A percentile compares a stretch with the other conserved stretches of the same genome.
Conservation (phyloP, 2,329 filamentous ascomycete genomes). For the Aspergillus viridinutans region DNA sequence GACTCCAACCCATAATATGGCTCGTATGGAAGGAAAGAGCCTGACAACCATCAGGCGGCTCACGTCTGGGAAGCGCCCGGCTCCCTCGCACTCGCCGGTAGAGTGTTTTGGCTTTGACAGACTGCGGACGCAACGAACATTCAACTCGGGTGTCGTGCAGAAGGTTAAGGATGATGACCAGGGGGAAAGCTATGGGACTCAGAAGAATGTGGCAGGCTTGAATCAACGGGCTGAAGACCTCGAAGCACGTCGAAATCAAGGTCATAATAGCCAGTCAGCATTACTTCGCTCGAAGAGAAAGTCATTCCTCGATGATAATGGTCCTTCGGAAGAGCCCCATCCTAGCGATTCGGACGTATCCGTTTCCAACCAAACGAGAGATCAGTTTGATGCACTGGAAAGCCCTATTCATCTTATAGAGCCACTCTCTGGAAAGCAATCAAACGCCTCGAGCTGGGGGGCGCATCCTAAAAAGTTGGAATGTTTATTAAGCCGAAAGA, state of each 20-base stretch:
- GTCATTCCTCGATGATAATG: background rate
- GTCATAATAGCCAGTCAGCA: background rate
- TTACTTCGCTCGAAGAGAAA: background rate
- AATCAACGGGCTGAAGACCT: background rate
- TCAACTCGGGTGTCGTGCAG: conserved; percentile 23
- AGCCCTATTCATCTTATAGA: background rate
- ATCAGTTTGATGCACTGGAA: background rate
- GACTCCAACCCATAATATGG: conserved; percentile 14
- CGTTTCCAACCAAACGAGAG: background rate
- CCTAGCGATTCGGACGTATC: background rate
- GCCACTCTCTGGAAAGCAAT: background rate
- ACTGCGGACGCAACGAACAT: conserved; percentile 23
- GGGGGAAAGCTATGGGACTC: conserved; percentile 11
- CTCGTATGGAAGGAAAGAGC: conserved; percentile 14
- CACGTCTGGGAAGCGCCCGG: conserved; percentile 14
- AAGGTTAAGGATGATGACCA: conserved; percentile 16
- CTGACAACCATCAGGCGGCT: conserved; percentile 13
- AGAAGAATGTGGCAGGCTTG: background rate
- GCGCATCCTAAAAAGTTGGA: background rate
- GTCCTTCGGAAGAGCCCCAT: background rate
- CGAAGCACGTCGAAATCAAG: background rate
- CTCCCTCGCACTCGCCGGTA: conserved; percentile 14
- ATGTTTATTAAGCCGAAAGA: background rate
- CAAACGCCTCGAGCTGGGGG: background rate
- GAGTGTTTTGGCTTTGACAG: conserved; percentile 12